Conservation (phyloP, 2,329 filamentous ascomycete species). For the Penicillium verrucosum region DNA sequence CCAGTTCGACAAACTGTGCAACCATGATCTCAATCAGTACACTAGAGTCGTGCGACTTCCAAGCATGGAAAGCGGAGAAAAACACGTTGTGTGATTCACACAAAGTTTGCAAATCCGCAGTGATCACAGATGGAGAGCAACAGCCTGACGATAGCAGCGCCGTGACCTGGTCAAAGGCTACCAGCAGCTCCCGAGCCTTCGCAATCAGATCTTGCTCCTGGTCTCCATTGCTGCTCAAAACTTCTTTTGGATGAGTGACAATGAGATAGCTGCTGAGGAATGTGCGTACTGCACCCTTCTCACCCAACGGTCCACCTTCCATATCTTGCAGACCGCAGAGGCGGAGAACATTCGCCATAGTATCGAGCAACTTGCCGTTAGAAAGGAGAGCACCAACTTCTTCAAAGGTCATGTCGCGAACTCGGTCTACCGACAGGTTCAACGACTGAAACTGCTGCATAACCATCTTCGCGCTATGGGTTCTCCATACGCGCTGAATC, state of each 20-base stretch:
- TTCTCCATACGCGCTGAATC: slow-evolving; percentile 59
- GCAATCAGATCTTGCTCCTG: slow-evolving; percentile 60
- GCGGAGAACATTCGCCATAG: slow-evolving; percentile 55
- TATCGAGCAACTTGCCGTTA: slow-evolving; percentile 51
- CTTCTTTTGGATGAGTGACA: slow-evolving; percentile 58
- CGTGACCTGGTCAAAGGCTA: slow-evolving; percentile 54
- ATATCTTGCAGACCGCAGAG: slow-evolving; percentile 55
- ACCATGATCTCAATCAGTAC: slow-evolving; percentile 65
- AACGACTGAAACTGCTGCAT: slow-evolving; percentile 52
- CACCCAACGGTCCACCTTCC: slow-evolving; percentile 46
- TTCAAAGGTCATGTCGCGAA: slow-evolving; percentile 56
- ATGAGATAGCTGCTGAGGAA: slow-evolving; percentile 64
- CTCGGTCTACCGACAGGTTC: slow-evolving; percentile 52
- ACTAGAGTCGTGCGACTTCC: slow-evolving; percentile 62
- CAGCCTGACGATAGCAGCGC: slow-evolving; percentile 48
- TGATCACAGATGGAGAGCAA: slow-evolving; percentile 42
- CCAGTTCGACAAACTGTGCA: slow-evolving; percentile 63
- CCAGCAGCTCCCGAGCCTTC: slow-evolving; percentile 59
- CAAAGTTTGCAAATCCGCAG: slow-evolving; percentile 48
- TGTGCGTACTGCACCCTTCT: slow-evolving; percentile 55
- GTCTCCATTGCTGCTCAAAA: slow-evolving; percentile 59
- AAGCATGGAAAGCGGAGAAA: slow-evolving; percentile 61
- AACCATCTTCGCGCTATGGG: slow-evolving; percentile 47
- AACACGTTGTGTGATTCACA: slow-evolving; percentile 58
- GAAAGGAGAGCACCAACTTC: slow-evolving; percentile 57